Base-by-base conservation (phyloP, 2,329 filamentous ascomycete species). In the Elsinoe perseae region DNA sequence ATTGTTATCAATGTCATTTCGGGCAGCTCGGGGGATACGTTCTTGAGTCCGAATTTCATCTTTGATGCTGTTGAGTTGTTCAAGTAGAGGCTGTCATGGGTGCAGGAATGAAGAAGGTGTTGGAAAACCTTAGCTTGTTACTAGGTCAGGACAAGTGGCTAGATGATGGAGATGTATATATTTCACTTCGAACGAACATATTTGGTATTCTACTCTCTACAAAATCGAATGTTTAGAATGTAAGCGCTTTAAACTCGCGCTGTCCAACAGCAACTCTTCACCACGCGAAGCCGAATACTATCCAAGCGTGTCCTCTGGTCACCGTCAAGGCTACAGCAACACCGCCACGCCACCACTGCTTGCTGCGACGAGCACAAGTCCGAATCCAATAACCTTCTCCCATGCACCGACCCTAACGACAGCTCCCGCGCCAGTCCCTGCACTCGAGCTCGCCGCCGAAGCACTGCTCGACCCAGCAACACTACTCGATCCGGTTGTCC, bases 1-100 rank as follows among this genome's bases (percentile, higher is more conserved):
- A 78, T 86, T 53, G 81, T 76, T 5, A 81, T 86, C 58, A 75
- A 68, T 40, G 77, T 79, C 27, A 70, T 77, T 21, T 84, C 81
- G 16, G 83, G 83, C 1, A 84, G 77, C 64, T 74, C 73, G 8
- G 82, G 81, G 0, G 69, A 67, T 20, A 71, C 67, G 0, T 85
- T 76, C 65, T 68, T 86, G 59, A 78, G 74, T 55, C 82, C 83
- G 2, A 86, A 82, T 65, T 64, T 75, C 54, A 60, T 60, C 12
- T 43, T 61, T 20, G 59, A 61, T 36, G 55, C 59, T 4, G 60
- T 61, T 20, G 57, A 60, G 28, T 42, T 61, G 2, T 61, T 60
- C 21, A 42, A 57, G 43, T 61, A 48, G 43, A 4, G 7, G 21
- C 8, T 20, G 9, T 4, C 18, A 3, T 18, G 16, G 38, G 18